Evolutionary conservation across 2,329 filamentous ascomycete species (phyloP).

Genomic region (Graphilbum sp.): DNA sequence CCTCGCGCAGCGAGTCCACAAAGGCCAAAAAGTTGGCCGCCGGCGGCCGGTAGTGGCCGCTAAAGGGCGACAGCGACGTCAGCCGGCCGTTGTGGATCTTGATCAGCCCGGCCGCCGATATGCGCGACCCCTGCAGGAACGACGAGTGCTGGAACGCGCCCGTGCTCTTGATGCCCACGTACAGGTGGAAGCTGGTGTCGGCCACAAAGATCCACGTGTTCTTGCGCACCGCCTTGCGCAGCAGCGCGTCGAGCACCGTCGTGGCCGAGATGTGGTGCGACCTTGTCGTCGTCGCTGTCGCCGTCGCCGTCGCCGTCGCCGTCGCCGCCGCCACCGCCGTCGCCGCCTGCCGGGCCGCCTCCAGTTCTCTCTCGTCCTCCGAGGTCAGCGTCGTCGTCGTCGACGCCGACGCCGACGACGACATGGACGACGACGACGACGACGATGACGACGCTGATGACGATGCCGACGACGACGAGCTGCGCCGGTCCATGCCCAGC

Average conservation of each 20-base stretch:
- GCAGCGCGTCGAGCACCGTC: conserved; percentile 60
- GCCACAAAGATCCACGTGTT: conserved; percentile 92
- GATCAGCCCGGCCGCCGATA: conserved; percentile 69
- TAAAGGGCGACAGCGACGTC: conserved; percentile 52
- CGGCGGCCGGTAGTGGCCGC: conserved; percentile 75
- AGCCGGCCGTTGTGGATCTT: conserved; percentile 70
- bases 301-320: too few species aligned
- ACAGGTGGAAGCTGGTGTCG: conserved; percentile 70
- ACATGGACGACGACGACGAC: neutral
- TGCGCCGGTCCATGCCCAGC: neutral
- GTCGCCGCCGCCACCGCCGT: conserved; percentile 10
- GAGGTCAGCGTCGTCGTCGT: neutral
- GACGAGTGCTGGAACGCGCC: conserved; percentile 86
- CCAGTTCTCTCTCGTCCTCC: neutral
- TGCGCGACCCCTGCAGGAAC: conserved; percentile 69
- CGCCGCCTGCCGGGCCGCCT: conserved; percentile 9
- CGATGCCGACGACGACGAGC: neutral
- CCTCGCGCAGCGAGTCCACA: conserved; percentile 52
- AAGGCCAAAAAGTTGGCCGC: conserved; percentile 72
- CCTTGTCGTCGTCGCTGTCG: conserved; percentile 22
- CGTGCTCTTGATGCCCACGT: conserved; percentile 78
- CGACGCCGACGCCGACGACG: neutral
- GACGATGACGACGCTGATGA: neutral
- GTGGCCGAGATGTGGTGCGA: conserved; percentile 48
- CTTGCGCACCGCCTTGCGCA: conserved; percentile 64